Evolutionary conservation across 1,284 basidiomycete genomes (phyloP), one percentile per base, ranked within the genome.

Genomic region (Austroboletus niveus): DNA sequence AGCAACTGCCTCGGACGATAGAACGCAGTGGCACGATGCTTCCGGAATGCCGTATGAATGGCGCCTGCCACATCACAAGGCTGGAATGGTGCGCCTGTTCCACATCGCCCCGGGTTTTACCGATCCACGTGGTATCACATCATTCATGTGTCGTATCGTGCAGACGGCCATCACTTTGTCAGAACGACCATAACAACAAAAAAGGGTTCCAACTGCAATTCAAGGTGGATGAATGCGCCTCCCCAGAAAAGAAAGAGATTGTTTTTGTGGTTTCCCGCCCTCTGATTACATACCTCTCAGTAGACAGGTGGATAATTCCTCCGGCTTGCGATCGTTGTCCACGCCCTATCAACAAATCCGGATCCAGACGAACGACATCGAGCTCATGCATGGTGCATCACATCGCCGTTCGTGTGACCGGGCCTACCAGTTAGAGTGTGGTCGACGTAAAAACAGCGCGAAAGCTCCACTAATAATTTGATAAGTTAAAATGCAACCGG

Each of bases 401-500:
- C 22, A n/a, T 20, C 24, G 36, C 29, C n/a, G 2, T 17, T 17
- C 17, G 12, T 8, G 0, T 27, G 22, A 20, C n/a, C 4, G 9
- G 14, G 24, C n/a, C 24, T 35, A 15, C 10, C 10, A 36, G 17
- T 31, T 42, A 27, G 17, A 35, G 11, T 36, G 15, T 4, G 6
- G 27, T 34, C 35, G 14, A 43, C 30, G 22, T 15, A 31, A 35
- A 39, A 43, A 40, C 14, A 12, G 20, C 5, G 32, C 34, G 5
- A 15, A 32, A 38, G 3, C 7, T 34, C 48, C 24, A 42, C 22
- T 45, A 57, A 51, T 51, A 53, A 47, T 49, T 17, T n/a, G 38
- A 66, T 64, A 60, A 60, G 40, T 58, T 60, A 62, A 32, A 48
- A 5, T 14, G 27, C 52, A 55, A 49, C 22, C 41, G 45, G 43